Evolutionary conservation across 2,329 filamentous ascomycete genomes (phyloP).

Genomic region (Camillea tinctor): DNA sequence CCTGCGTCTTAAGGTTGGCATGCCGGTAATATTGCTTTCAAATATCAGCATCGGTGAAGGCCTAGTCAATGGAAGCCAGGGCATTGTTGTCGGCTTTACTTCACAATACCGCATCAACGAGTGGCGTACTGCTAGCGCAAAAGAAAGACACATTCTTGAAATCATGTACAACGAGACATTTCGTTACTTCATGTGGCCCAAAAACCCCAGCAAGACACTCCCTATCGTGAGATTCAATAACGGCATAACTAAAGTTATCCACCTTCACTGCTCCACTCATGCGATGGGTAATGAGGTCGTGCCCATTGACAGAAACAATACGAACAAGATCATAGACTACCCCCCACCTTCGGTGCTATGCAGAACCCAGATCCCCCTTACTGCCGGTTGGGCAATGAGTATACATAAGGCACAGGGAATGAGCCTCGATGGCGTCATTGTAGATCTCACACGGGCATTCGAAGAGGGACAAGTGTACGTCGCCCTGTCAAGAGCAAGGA

Average conservation of each 20-base stretch:
- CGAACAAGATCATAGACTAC: too few relatives aligned
- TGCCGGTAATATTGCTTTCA: constrained; percentile 51
- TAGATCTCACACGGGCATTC: constrained; percentile 52
- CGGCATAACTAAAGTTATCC: constrained; percentile 43
- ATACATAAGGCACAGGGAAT: constrained; percentile 64
- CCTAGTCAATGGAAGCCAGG: constrained; percentile 49
- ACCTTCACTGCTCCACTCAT: constrained; percentile 48
- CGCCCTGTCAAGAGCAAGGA: constrained; percentile 56
- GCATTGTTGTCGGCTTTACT: constrained; percentile 43
- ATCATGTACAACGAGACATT: too few relatives aligned
- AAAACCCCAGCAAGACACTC: constrained; percentile 36
- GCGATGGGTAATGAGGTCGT: constrained; percentile 40
- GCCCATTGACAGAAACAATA: too few relatives aligned
- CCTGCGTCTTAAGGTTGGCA: constrained; percentile 47
- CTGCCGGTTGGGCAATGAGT: constrained; percentile 61
- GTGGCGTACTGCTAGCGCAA: too few relatives aligned
- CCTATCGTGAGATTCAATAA: constrained; percentile 55
- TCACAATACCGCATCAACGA: too few relatives aligned
- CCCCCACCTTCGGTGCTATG: constrained; percentile 45
- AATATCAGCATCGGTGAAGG: constrained; percentile 44
- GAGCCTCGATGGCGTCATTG: constrained; percentile 57
- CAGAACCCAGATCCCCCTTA: constrained; percentile 61
- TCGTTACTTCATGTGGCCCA: too few relatives aligned
- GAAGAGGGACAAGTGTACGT: constrained; percentile 62
- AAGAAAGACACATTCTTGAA: constrained; percentile 17